Conservation (phyloP, 164 flowering plant species). For the Umbellularia californica region DNA sequence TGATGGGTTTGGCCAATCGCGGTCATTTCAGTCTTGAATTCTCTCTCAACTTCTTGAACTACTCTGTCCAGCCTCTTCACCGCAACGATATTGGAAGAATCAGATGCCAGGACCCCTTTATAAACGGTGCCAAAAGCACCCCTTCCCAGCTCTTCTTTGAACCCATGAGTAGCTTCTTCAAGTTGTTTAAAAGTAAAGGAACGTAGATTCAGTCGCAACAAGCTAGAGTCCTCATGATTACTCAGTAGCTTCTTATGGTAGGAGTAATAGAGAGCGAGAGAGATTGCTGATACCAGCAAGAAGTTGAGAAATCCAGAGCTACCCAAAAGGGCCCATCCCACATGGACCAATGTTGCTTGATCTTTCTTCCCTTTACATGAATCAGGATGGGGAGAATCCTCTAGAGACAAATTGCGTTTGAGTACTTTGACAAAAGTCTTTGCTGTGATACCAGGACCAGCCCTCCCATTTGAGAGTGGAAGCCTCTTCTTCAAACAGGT, state of each 20-base stretch:
- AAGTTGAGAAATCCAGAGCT: slow-evolving; percentile 10
- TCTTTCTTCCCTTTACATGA: background rate
- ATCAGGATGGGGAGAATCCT: background rate
- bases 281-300: background rate
- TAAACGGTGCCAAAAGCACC: slow-evolving; percentile 19
- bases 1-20: slow-evolving; percentile 15
- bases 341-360: background rate
- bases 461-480: slow-evolving; percentile 15
- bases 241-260: background rate
- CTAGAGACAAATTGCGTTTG: slow-evolving; percentile 2
- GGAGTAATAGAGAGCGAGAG: background rate
- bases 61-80: slow-evolving; percentile 14
- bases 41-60: slow-evolving; percentile 6
- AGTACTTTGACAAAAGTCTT: slow-evolving; percentile 18
- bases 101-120: slow-evolving; percentile 10
- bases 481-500: slow-evolving; percentile 21
- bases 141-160: slow-evolving; percentile 13
- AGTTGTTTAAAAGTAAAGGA: slow-evolving; percentile 21
- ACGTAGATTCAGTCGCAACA: background rate
- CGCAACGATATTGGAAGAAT: slow-evolving; percentile 2
- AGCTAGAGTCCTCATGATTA: background rate
- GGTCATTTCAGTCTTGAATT: slow-evolving; percentile 14
- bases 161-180: slow-evolving; percentile 18
- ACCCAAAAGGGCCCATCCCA: slow-evolving; percentile 3
- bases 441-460: background rate